These are phyloP conservation scores for Blastobotrys robertii DNA, from an alignment of 805 yeast species.

Conservation along the genomic window DNA sequence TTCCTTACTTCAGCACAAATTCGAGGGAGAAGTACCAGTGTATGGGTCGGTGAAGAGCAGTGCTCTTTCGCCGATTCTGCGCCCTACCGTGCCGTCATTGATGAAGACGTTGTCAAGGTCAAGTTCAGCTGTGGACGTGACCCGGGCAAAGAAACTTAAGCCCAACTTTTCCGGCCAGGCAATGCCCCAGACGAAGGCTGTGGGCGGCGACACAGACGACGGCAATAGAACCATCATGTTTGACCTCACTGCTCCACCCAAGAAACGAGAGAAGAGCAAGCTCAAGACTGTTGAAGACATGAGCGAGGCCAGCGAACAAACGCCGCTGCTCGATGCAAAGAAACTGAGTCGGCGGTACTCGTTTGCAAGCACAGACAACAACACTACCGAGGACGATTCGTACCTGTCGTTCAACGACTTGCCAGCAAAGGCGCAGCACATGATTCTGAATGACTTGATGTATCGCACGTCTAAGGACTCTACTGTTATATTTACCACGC, in stretches of 20 bases:
- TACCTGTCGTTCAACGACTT: constrained; percentile 62
- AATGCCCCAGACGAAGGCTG: constrained; percentile 23
- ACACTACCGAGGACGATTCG: constrained; percentile 1
- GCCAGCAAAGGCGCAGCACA: constrained; percentile 88
- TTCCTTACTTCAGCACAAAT: no score
- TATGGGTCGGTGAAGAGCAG: no score
- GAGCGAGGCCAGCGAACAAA: no score
- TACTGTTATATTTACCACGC: constrained; percentile 74
- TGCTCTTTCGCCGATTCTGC: no score
- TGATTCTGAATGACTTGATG: constrained; percentile 84
- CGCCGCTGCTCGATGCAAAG: no score
- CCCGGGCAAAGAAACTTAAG: constrained; percentile 15
- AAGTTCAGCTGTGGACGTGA: constrained; percentile 9
- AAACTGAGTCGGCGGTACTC: background rate
- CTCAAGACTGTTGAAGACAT: constrained; percentile 8
- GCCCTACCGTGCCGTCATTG: constrained; percentile 10
- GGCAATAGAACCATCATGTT: constrained; percentile 21
- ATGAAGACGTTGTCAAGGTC: constrained; percentile 14
- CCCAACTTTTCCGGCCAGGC: constrained; percentile 26
- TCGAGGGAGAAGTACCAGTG: no score
- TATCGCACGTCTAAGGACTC: constrained; percentile 48
- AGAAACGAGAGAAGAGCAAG: background rate
- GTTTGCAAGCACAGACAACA: background rate
- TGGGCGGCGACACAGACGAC: constrained; percentile 23
- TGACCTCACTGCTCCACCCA: constrained; percentile 9